phyloP scores from a whole-genome alignment of 2,329 filamentous ascomycete species.

The Microthyrium microscopicum region DNA sequence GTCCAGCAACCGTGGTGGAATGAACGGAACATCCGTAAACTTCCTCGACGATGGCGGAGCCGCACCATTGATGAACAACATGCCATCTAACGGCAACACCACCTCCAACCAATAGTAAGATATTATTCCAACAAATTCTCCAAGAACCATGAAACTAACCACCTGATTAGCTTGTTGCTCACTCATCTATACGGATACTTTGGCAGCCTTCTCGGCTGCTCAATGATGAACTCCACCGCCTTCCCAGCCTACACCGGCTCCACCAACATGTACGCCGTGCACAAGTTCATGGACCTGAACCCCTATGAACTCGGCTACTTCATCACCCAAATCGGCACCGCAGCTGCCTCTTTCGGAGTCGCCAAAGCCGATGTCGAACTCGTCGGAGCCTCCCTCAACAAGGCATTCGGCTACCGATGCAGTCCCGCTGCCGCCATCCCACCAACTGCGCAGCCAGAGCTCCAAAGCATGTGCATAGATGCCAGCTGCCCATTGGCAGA shows the following conservation, averaged over 20 bases:
- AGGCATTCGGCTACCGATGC: slow-evolving; percentile 37
- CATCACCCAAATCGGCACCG: slow-evolving; percentile 39
- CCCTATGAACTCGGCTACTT: slow-evolving; percentile 39
- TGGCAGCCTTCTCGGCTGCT: slow-evolving; percentile 40
- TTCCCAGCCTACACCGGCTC: slow-evolving; percentile 33
- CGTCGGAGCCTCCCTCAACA: slow-evolving; percentile 33
- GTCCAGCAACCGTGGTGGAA: slow-evolving; percentile 36
- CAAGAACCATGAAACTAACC: neutral
- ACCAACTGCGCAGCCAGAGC: slow-evolving; percentile 26
- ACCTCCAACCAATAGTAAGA: slow-evolving; percentile 40
- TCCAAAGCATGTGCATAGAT: slow-evolving; percentile 41
- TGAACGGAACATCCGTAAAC: slow-evolving; percentile 33
- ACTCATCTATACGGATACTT: slow-evolving; percentile 49
- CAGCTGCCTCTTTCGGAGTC: slow-evolving; percentile 42
- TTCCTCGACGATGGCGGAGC: slow-evolving; percentile 45
- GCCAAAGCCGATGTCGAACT: slow-evolving; percentile 32
- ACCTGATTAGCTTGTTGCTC: slow-evolving; percentile 32
- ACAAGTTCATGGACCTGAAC: slow-evolving; percentile 44
- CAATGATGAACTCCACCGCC: slow-evolving; percentile 30
- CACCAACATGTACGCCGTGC: slow-evolving; percentile 34
- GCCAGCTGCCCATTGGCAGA: slow-evolving; percentile 31
- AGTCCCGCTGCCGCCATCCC: slow-evolving; percentile 29
- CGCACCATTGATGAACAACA: slow-evolving; percentile 37
- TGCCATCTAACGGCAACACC: slow-evolving; percentile 32
- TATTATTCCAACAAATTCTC: neutral